A percentile compares a stretch with the other conserved stretches of the same genome.
phyloP scores from a whole-genome alignment of 2,329 filamentous ascomycete genomes.

The Endoconidiophora polonica region DNA sequence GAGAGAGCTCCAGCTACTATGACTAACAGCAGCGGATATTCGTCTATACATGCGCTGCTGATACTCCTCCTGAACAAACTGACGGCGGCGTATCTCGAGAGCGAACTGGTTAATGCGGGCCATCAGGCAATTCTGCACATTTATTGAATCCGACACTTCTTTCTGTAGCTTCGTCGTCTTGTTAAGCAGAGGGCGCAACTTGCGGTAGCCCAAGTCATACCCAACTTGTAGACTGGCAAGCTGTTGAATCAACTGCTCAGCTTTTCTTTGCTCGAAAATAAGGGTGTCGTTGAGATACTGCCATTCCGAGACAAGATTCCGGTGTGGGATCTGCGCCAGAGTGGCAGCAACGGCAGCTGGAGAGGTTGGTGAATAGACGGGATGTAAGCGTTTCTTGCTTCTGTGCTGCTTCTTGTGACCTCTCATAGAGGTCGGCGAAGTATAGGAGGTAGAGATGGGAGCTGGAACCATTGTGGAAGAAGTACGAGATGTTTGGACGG shows the following conservation, averaged over 20 bases:
- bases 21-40: not conserved
- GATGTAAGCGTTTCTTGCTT: not conserved
- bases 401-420: not conserved
- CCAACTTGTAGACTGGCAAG: slow-evolving; percentile 9
- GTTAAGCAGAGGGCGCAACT: slow-evolving; percentile 4
- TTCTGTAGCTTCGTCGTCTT: slow-evolving; percentile 10
- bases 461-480: not conserved
- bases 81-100: slow-evolving; percentile 11
- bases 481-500: too few species aligned
- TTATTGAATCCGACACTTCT: slow-evolving; percentile 5
- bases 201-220: slow-evolving; percentile 5
- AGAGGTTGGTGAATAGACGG: not conserved
- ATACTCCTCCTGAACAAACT: slow-evolving; percentile 9
- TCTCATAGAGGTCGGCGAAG: not conserved
- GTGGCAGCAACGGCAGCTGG: not conserved
- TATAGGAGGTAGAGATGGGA: not conserved
- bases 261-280: slow-evolving; percentile 3
- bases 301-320: slow-evolving; percentile 6
- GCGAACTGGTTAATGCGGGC: slow-evolving; percentile 10
- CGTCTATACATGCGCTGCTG: slow-evolving; percentile 7
- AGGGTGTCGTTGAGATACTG: slow-evolving; percentile 9
- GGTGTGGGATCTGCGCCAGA: slow-evolving; percentile 8
- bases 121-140: slow-evolving; percentile 10
- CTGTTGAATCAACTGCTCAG: slow-evolving; percentile 8
- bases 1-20: too few species aligned